A percentile compares a stretch with the other conserved stretches of the same genome.
Conservation (phyloP, 345 rosid genomes). For the Erysimum cheiranthoides region DNA sequence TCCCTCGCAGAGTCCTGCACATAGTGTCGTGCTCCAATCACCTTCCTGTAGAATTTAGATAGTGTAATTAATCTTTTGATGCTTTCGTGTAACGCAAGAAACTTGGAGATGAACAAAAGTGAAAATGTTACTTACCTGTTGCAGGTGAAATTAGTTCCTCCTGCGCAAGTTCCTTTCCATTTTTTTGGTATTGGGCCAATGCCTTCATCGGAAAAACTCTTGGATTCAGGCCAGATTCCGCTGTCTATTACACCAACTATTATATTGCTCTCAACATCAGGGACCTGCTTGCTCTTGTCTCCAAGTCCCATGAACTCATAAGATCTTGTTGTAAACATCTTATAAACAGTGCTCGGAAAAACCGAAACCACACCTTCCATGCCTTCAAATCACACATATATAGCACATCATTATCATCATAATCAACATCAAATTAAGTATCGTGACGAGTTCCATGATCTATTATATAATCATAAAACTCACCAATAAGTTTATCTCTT, state of each 20-base stretch:
- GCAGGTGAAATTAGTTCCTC: constrained; percentile 39
- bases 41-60: neutral
- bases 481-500: constrained; percentile 52
- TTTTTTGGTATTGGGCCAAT: constrained; percentile 58
- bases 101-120: neutral
- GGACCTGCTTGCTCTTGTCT: constrained; percentile 24
- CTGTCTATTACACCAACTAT: constrained; percentile 54
- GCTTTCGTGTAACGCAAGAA: neutral
- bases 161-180: constrained; percentile 62
- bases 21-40: constrained; percentile 47
- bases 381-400: constrained; percentile 36
- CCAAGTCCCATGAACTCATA: constrained; percentile 65
- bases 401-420: neutral
- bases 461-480: constrained; percentile 3
- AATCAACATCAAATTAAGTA: neutral
- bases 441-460: neutral
- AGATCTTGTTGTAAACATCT: constrained; percentile 60
- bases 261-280: constrained; percentile 43
- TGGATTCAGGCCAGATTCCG: constrained; percentile 67
- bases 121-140: neutral
- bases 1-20: constrained; percentile 47
- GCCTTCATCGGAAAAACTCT: constrained; percentile 57
- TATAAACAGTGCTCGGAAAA: constrained; percentile 47
- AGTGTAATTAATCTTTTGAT: neutral
- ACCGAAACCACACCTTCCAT: constrained; percentile 57